Evolutionary conservation across 2,329 filamentous ascomycete species (phyloP).

Genomic region (Parascedosporium putredinis): DNA sequence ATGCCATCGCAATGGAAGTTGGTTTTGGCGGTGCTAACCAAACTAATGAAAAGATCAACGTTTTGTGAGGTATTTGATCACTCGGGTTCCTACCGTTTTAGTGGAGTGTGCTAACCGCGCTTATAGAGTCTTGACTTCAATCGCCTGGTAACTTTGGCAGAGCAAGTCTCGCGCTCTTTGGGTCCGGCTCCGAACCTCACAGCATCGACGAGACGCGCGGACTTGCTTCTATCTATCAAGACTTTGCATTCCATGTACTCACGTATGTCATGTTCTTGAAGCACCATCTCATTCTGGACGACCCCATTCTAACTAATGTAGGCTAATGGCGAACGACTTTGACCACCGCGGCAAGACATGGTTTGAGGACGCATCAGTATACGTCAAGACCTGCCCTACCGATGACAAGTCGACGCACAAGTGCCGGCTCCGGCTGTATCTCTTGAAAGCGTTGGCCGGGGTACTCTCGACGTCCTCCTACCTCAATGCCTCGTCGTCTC

Average conservation of each 20-base stretch:
- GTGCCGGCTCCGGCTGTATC: constrained; percentile 21
- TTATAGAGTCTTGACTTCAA: constrained; percentile 28
- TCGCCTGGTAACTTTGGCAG: constrained; percentile 23
- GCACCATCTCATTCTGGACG: no score
- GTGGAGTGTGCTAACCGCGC: constrained; percentile 5
- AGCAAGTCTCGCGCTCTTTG: constrained; percentile 17
- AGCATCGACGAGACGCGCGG: constrained; percentile 8
- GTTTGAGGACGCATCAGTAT: constrained; percentile 20
- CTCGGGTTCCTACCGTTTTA: background rate
- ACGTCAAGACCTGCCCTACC: constrained; percentile 13
- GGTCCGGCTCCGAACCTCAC: background rate
- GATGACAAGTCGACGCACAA: constrained; percentile 10
- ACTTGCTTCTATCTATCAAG: constrained; percentile 10
- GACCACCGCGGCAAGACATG: constrained; percentile 32
- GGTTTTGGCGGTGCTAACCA: constrained; percentile 18
- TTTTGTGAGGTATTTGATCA: constrained; percentile 30
- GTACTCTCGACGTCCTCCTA: constrained; percentile 19
- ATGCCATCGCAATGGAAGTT: constrained; percentile 11
- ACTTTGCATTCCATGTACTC: constrained; percentile 22
- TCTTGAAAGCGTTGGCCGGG: constrained; percentile 24
- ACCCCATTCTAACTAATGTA: constrained; percentile 12
- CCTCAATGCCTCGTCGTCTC: constrained; percentile 11
- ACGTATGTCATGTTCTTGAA: background rate
- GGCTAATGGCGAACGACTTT: constrained; percentile 32
- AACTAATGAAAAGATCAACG: constrained; percentile 39